A percentile compares a stretch with the other conserved stretches of the same genome.
phyloP scores from a whole-genome alignment of 2,329 filamentous ascomycete species.

The Alternaria arbusti region DNA sequence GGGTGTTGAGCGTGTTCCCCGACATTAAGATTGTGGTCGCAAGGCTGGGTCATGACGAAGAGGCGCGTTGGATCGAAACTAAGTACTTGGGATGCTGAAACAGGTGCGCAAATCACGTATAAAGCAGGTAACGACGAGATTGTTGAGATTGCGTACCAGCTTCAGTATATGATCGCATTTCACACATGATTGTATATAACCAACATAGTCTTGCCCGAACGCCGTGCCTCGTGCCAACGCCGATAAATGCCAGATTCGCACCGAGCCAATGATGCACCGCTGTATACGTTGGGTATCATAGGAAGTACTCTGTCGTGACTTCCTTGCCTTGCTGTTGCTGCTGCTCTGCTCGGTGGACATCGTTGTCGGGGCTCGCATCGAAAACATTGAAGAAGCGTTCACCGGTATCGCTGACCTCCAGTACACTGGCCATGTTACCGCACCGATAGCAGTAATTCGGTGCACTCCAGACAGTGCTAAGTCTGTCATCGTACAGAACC shows the following conservation, averaged over 20 bases:
- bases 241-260: conserved; percentile 15
- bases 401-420: conserved; percentile 92
- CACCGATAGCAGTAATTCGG: conserved; percentile 87
- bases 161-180: conserved; percentile 2
- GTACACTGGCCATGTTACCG: conserved; percentile 94
- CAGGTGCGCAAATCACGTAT: neutral
- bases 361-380: conserved; percentile 94
- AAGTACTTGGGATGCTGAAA: conserved; percentile 86
- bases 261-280: conserved; percentile 13
- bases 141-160: neutral
- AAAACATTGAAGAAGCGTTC: conserved; percentile 98
- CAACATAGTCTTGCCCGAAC: conserved; percentile 10
- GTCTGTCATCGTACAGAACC: conserved; percentile 89
- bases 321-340: conserved; percentile 78
- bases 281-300: conserved; percentile 55
- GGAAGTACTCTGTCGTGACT: conserved; percentile 71
- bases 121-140: neutral
- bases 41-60: conserved; percentile 78
- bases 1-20: conserved; percentile 87
- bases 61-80: conserved; percentile 88
- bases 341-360: conserved; percentile 80
- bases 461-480: conserved; percentile 93
- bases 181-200: conserved; percentile 13
- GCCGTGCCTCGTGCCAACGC: conserved; percentile 18
- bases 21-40: conserved; percentile 86